phyloP scores from a whole-genome alignment of 2,329 filamentous ascomycete genomes.

The Gaeumannomyces tritici region DNA sequence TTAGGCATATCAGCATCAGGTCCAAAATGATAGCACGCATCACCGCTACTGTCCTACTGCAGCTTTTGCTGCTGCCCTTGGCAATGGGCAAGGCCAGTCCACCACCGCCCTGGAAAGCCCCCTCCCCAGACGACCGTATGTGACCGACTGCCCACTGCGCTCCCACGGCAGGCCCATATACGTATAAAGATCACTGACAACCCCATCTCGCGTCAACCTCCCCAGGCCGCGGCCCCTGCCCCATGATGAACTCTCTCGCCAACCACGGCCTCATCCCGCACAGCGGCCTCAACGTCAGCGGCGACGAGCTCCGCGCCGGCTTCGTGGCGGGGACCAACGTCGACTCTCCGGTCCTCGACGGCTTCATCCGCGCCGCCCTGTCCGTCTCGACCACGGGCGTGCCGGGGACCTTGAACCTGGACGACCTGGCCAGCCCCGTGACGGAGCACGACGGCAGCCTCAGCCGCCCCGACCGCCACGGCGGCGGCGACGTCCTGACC shows the following conservation, averaged over 20 bases:
- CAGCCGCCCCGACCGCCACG: constrained; percentile 19
- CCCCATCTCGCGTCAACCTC: no score
- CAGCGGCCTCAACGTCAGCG: constrained; percentile 24
- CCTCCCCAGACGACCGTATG: background rate
- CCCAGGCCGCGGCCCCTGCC: constrained; percentile 27
- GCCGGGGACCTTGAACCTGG: constrained; percentile 25
- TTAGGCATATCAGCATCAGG: no score
- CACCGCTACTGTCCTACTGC: background rate
- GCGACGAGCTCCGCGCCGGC: constrained; percentile 24
- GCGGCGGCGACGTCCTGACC: constrained; percentile 21
- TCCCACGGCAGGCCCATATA: background rate
- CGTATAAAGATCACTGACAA: no score
- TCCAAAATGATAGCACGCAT: no score
- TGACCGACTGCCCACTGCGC: background rate
- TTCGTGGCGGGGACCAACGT: constrained; percentile 33
- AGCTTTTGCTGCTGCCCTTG: background rate
- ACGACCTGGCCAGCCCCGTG: constrained; percentile 18
- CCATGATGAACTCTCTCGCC: constrained; percentile 40
- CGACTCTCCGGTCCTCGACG: constrained; percentile 22
- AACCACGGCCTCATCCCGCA: constrained; percentile 40
- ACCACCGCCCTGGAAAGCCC: background rate
- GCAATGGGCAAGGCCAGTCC: background rate
- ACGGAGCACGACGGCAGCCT: constrained; percentile 23
- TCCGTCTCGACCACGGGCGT: constrained; percentile 31
- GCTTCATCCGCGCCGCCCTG: constrained; percentile 33